These are phyloP conservation scores for Ceratonia siliqua DNA, from an alignment of 306 rosid species.

Conservation along the genomic window DNA sequence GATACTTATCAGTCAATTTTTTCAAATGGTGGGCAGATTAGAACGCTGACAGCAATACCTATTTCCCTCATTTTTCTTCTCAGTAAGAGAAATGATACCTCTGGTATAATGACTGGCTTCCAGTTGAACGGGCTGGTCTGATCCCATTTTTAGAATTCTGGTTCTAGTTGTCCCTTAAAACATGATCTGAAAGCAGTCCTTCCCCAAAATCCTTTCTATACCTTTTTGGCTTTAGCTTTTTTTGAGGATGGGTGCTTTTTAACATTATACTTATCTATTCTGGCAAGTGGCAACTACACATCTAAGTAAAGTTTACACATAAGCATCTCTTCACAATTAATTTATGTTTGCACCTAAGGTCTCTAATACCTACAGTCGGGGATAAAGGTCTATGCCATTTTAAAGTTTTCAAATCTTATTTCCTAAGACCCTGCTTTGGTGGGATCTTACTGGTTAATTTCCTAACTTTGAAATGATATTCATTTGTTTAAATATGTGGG, in stretches of 20 bases:
- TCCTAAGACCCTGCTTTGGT: neutral
- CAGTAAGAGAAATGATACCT: neutral
- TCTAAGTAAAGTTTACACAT: neutral
- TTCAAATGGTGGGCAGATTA: neutral
- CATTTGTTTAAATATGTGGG: neutral
- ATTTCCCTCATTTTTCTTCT: neutral
- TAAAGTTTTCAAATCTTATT: neutral
- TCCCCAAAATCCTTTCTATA: neutral
- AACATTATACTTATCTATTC: neutral
- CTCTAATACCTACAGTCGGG: neutral
- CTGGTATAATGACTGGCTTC: neutral
- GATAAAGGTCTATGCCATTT: neutral
- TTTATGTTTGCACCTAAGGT: neutral
- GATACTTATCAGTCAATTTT: neutral
- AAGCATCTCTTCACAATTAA: neutral
- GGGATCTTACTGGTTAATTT: neutral
- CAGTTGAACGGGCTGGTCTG: neutral
- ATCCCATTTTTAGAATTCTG: neutral
- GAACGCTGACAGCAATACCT: neutral
- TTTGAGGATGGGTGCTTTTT: neutral
- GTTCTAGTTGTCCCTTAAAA: neutral
- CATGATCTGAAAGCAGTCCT: neutral
- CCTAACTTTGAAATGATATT: conserved; percentile 1
- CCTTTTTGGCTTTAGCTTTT: neutral
- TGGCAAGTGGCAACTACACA: no score